Evolutionary conservation across 345 rosid genomes (phyloP).

Genomic region (Gynandropsis gynandra): DNA sequence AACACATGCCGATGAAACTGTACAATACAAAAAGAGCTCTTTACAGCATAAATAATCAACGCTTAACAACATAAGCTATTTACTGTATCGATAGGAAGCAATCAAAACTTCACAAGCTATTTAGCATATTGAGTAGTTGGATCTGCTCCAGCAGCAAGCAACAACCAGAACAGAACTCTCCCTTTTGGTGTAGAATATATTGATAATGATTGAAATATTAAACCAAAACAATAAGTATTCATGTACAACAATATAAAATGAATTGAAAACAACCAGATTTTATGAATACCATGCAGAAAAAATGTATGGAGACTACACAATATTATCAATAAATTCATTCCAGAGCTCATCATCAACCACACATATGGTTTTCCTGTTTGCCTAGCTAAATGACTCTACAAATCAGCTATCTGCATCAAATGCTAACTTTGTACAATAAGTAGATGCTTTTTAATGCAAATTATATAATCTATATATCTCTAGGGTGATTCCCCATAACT

Average conservation of each 20-base stretch:
- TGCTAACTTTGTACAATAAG: too few relatives aligned
- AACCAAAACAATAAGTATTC: too few relatives aligned
- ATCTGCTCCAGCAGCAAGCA: constrained; percentile 74
- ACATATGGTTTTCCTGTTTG: too few relatives aligned
- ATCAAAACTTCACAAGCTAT: constrained; percentile 56
- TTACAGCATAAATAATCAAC: neutral
- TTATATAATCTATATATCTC: too few relatives aligned
- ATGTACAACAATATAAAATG: constrained; percentile 5
- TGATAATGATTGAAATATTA: too few relatives aligned
- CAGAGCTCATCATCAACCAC: neutral
- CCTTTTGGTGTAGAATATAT: constrained; percentile 43
- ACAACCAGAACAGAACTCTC: constrained; percentile 50
- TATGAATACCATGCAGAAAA: neutral
- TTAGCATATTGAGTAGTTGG: constrained; percentile 59
- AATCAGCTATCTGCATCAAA: neutral
- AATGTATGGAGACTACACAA: neutral
- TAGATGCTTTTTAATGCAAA: too few relatives aligned
- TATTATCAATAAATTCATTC: neutral
- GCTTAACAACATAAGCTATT: too few relatives aligned
- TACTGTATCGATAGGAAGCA: too few relatives aligned
- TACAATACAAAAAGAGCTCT: constrained; percentile 8
- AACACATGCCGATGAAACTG: neutral
- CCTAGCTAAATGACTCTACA: too few relatives aligned
- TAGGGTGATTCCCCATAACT: too few relatives aligned
- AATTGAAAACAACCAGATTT: neutral